Percentiles rank a stretch among this genome's conserved stretches.
phyloP scores from a whole-genome alignment of 768 basidiomycete genomes.

The Pisolithus marmoratus region DNA sequence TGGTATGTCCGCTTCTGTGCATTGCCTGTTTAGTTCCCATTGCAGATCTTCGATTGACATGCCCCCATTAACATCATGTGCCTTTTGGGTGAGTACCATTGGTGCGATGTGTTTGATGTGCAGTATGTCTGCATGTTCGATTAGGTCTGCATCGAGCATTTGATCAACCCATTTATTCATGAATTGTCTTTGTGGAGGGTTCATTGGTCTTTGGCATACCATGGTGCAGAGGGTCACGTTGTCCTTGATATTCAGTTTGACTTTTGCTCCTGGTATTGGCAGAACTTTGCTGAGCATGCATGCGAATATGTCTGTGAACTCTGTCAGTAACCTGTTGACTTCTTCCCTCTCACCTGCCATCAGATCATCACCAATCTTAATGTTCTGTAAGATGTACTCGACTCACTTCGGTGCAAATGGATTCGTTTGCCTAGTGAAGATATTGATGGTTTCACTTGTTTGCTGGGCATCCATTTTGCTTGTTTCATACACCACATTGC shows the following conservation, averaged over 20 bases:
- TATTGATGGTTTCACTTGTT: not conserved
- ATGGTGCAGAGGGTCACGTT: not conserved
- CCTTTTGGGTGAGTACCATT: constrained; percentile 34
- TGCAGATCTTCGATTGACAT: constrained; percentile 31
- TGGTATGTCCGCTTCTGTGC: not conserved
- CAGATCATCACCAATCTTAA: constrained; percentile 29
- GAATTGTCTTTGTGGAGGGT: not conserved
- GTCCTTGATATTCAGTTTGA: not conserved
- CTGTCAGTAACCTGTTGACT: constrained; percentile 17
- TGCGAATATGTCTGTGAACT: constrained; percentile 37
- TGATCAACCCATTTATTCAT: not conserved
- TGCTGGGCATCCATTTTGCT: not conserved
- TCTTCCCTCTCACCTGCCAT: constrained; percentile 12
- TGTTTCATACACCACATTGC: not conserved
- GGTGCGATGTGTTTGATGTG: constrained; percentile 2
- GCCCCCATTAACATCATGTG: constrained; percentile 21
- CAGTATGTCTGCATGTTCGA: not conserved
- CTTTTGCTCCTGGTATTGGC: constrained; percentile 8
- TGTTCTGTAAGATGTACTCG: constrained; percentile 9
- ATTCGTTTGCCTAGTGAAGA: not conserved
- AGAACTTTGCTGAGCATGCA: constrained; percentile 34
- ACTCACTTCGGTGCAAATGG: constrained; percentile 9
- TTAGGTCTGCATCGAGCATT: not conserved
- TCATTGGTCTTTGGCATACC: not conserved
- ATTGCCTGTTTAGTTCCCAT: constrained; percentile 22